Evolutionary conservation across 768 basidiomycete genomes (phyloP).

Genomic region (Termitomyces sp.): DNA sequence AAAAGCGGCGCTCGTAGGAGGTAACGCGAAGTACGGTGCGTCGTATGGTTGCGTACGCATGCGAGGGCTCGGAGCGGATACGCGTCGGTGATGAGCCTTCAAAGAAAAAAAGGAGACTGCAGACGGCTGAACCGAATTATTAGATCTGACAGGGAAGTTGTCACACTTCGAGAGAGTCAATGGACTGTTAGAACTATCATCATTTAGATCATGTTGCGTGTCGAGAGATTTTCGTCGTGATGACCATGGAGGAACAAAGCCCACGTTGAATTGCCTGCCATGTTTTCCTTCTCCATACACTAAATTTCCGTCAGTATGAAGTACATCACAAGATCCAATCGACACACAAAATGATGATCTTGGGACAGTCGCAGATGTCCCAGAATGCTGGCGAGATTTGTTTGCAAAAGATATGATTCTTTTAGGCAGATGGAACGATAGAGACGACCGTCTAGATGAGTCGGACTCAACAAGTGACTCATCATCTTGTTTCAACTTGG

Average conservation of each 20-base stretch:
- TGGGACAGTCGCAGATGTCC: background rate
- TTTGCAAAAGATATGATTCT: conserved; percentile 10
- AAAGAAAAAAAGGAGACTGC: conserved; percentile 19
- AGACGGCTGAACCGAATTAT: conserved; percentile 13
- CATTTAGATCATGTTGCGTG: background rate
- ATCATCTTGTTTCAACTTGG: conserved; percentile 7
- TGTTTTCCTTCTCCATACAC: background rate
- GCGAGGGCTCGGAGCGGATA: conserved; percentile 23
- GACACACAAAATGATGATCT: conserved; percentile 2
- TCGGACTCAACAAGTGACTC: conserved; percentile 17
- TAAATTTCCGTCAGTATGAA: background rate
- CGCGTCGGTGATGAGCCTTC: conserved; percentile 23
- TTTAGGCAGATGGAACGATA: conserved; percentile 13
- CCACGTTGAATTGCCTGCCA: conserved; percentile 2
- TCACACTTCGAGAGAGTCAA: conserved; percentile 15
- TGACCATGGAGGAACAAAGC: conserved; percentile 8
- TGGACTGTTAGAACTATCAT: conserved; percentile 12
- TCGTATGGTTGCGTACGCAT: conserved; percentile 37
- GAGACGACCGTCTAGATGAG: conserved; percentile 14
- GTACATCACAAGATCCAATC: background rate
- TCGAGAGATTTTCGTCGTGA: conserved; percentile 6
- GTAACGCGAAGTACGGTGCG: conserved; percentile 39
- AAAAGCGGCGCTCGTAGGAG: conserved; percentile 23
- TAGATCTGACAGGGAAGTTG: background rate
- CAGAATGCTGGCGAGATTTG: conserved; percentile 8